These are phyloP conservation scores for Blastomyces parvus DNA, from an alignment of 2,329 filamentous ascomycete genomes.

Conservation along the genomic window DNA sequence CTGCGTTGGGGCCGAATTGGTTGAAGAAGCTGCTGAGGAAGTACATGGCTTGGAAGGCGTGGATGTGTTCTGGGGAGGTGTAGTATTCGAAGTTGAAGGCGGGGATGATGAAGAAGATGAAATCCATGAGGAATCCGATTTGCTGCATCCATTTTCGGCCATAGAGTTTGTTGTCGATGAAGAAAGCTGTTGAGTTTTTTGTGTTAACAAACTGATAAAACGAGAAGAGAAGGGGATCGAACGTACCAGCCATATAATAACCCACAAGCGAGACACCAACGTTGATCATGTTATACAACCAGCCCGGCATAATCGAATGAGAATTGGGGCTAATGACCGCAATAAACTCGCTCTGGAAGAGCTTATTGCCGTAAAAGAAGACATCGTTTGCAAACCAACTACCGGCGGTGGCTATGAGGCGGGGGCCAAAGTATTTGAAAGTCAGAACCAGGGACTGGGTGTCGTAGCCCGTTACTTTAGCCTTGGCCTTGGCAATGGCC, in stretches of 20 bases:
- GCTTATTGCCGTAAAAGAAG: slow-evolving; percentile 99
- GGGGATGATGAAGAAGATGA: slow-evolving; percentile 85
- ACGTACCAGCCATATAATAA: slow-evolving; percentile 69
- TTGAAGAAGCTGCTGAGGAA: slow-evolving; percentile 98
- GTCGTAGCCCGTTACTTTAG: slow-evolving; percentile 85
- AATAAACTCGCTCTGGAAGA: slow-evolving; percentile 91
- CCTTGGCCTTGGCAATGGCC: slow-evolving; percentile 70
- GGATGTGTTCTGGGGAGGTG: slow-evolving; percentile 59
- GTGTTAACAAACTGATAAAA: neutral
- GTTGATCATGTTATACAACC: slow-evolving; percentile 91
- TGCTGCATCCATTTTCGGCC: slow-evolving; percentile 96
- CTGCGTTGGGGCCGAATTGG: slow-evolving; percentile 93
- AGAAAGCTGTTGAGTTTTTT: slow-evolving; percentile 41
- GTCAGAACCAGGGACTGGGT: slow-evolving; percentile 70
- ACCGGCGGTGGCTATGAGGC: slow-evolving; percentile 75
- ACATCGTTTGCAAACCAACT: slow-evolving; percentile 95
- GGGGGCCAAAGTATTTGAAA: slow-evolving; percentile 73
- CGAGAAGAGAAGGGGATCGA: no score
- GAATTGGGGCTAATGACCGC: slow-evolving; percentile 61
- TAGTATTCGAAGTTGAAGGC: slow-evolving; percentile 85
- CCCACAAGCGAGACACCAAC: slow-evolving; percentile 74
- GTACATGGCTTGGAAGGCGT: slow-evolving; percentile 96
- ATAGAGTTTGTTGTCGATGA: slow-evolving; percentile 95
- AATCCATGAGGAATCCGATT: slow-evolving; percentile 83
- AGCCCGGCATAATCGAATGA: slow-evolving; percentile 68